Conservation (phyloP, 495 filamentous ascomycete genomes). For the Lophiotrema nucula region DNA sequence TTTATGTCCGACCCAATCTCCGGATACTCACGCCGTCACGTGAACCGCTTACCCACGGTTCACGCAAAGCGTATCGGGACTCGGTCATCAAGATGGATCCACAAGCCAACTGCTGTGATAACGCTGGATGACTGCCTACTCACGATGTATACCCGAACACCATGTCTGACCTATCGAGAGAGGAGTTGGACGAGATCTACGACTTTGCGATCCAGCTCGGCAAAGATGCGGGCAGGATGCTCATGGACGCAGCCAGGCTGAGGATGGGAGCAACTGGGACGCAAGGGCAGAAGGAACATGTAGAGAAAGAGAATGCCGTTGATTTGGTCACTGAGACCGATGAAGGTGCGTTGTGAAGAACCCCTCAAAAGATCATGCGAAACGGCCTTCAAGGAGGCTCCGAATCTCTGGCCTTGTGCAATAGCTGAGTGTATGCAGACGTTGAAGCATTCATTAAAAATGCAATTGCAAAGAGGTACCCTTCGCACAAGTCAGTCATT, state of each 20-base stretch:
- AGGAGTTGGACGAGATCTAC: conserved; percentile 61
- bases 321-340: conserved; percentile 72
- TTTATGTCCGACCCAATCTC: no score
- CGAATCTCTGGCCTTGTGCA: not conserved
- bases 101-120: no score
- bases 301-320: conserved; percentile 65
- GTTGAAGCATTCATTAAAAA: conserved; percentile 64
- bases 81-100: no score
- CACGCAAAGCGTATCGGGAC: no score
- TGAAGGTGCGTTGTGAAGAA: conserved; percentile 59
- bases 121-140: not conserved
- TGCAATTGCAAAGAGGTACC: conserved; percentile 56
- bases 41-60: no score
- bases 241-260: conserved; percentile 53
- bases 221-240: conserved; percentile 59
- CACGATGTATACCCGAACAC: not conserved
- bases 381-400: not conserved
- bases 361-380: not conserved
- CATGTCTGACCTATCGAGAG: conserved; percentile 32
- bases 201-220: conserved; percentile 63
- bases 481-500: conserved; percentile 56
- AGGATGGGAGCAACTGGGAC: conserved; percentile 44
- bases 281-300: conserved; percentile 33
- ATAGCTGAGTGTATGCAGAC: conserved; percentile 45
- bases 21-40: no score